Percentiles rank a stretch among this genome's conserved stretches.
phyloP scores from a whole-genome alignment of 805 yeast genomes.

The Wickerhamomyces chaumierensis region DNA sequence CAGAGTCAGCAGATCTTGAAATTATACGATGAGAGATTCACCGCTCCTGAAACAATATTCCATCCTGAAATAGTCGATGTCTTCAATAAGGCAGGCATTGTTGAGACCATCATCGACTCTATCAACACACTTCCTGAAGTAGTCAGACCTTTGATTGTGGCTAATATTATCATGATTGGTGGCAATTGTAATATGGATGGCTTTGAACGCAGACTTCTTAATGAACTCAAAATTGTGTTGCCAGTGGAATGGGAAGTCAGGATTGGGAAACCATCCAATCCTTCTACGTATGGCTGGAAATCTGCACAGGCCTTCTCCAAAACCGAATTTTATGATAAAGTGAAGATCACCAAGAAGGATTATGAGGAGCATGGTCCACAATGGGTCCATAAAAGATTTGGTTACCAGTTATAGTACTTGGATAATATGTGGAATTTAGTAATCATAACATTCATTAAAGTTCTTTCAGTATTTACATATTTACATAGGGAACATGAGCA shows the following conservation, averaged over 20 bases:
- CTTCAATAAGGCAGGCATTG: conserved; percentile 64
- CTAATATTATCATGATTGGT: conserved; percentile 74
- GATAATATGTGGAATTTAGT: no score
- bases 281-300: conserved; percentile 43
- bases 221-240: conserved; percentile 54
- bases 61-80: conserved; percentile 77
- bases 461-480: no score
- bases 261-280: conserved; percentile 25
- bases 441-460: neutral
- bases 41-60: conserved; percentile 77
- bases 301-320: conserved; percentile 33
- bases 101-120: conserved; percentile 57
- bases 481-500: no score
- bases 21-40: conserved; percentile 76
- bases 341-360: conserved; percentile 64
- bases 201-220: conserved; percentile 45
- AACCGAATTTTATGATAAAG: conserved; percentile 27
- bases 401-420: conserved; percentile 20
- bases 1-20: conserved; percentile 53
- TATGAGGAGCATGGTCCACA: conserved; percentile 73
- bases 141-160: conserved; percentile 59
- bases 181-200: conserved; percentile 71
- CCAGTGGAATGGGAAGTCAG: conserved; percentile 64
- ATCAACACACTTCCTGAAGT: conserved; percentile 64
- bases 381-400: conserved; percentile 32